Conservation (phyloP, 352 stramenopile species). For the Phytophthora chlamydospora region DNA sequence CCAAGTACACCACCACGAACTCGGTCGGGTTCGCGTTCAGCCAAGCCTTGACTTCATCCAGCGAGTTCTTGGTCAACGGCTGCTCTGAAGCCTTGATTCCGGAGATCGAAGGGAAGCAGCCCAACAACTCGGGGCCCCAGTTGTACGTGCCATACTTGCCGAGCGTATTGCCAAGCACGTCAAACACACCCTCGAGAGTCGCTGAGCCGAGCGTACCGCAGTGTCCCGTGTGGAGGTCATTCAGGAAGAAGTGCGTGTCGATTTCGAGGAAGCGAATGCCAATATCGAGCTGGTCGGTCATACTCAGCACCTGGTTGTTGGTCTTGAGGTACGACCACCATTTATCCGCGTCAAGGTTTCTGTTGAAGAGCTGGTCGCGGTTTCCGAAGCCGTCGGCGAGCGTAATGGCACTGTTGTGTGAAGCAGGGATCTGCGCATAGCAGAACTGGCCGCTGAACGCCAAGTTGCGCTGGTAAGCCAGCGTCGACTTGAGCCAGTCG, state of each 20-base stretch:
- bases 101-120: conserved; percentile 68
- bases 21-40: conserved; percentile 51
- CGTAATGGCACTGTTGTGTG: conserved; percentile 76
- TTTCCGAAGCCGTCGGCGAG: conserved; percentile 70
- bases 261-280: conserved; percentile 70
- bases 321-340: conserved; percentile 67
- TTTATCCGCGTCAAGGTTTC: conserved; percentile 47
- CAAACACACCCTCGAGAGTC: conserved; percentile 39
- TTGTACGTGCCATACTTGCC: conserved; percentile 47
- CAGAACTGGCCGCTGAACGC: conserved; percentile 53
- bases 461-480: conserved; percentile 61
- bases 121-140: conserved; percentile 57
- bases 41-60: conserved; percentile 63
- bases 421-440: conserved; percentile 52
- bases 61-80: conserved; percentile 33
- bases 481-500: conserved; percentile 46
- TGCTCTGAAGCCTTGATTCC: conserved; percentile 67
- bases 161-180: conserved; percentile 44
- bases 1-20: conserved; percentile 65
- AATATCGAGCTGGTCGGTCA: conserved; percentile 70
- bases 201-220: conserved; percentile 52
- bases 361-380: conserved; percentile 67
- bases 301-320: conserved; percentile 69
- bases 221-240: conserved; percentile 62
- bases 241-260: conserved; percentile 65